Conservation (phyloP, 345 rosid genomes). For the Populus tremula region DNA sequence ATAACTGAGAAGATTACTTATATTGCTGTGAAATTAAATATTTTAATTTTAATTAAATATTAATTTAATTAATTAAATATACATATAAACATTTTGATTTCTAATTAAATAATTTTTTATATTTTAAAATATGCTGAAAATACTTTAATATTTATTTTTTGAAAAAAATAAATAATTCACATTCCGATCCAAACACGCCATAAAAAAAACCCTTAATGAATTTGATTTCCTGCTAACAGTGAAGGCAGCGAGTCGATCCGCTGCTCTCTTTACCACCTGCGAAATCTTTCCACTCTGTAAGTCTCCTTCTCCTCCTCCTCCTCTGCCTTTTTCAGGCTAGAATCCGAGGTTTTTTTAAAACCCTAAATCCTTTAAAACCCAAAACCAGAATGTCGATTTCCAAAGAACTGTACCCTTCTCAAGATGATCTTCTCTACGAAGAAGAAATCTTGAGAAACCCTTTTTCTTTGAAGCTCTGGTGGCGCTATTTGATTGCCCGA, state of each 20-base stretch:
- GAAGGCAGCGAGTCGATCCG: not conserved
- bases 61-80: too few species aligned
- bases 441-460: constrained; percentile 88
- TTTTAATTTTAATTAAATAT: too few species aligned
- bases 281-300: too few species aligned
- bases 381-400: constrained; percentile 51
- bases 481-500: constrained; percentile 80
- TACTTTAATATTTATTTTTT: too few species aligned
- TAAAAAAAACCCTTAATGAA: not conserved
- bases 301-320: not conserved
- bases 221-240: not conserved
- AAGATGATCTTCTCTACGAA: constrained; percentile 77
- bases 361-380: not conserved
- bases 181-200: not conserved
- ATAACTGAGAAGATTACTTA: too few species aligned
- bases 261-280: too few species aligned
- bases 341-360: not conserved
- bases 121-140: too few species aligned
- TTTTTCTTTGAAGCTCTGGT: constrained; percentile 84
- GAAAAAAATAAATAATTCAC: not conserved
- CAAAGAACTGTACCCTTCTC: constrained; percentile 75
- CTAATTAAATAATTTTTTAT: too few species aligned
- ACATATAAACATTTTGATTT: too few species aligned
- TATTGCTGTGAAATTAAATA: too few species aligned
- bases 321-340: not conserved